Conservation (phyloP, 2,329 filamentous ascomycete species). For the Elsinoe batatas region DNA sequence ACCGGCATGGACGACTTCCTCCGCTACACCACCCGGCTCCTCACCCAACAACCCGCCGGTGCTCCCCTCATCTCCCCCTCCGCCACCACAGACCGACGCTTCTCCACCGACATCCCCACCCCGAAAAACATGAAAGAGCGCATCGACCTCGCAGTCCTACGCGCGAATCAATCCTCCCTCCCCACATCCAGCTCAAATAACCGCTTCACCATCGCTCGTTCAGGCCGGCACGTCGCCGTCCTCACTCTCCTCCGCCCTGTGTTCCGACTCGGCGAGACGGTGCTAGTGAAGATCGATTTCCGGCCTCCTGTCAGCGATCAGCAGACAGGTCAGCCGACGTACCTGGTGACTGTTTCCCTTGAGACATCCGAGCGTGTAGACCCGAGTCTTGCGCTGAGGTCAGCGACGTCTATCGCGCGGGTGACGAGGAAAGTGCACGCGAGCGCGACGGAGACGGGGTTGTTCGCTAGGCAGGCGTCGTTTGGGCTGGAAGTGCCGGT, state of each 20-base stretch:
- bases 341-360: constrained; percentile 72
- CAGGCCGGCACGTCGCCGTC: constrained; percentile 82
- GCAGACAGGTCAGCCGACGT: constrained; percentile 51
- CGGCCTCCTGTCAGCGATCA: constrained; percentile 29
- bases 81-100: constrained; percentile 34
- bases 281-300: constrained; percentile 80
- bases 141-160: constrained; percentile 82
- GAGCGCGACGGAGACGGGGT: constrained; percentile 66
- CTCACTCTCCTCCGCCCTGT: constrained; percentile 81
- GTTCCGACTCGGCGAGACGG: constrained; percentile 78
- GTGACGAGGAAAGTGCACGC: constrained; percentile 77
- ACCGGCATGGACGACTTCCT: constrained; percentile 55
- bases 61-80: constrained; percentile 64
- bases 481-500: constrained; percentile 79
- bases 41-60: constrained; percentile 47
- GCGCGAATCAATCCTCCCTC: constrained; percentile 54
- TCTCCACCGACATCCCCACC: constrained; percentile 37
- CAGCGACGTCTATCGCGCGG: constrained; percentile 73
- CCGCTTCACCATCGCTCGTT: constrained; percentile 87
- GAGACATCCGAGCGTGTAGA: constrained; percentile 83
- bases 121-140: constrained; percentile 62
- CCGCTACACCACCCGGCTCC: constrained; percentile 64
- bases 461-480: constrained; percentile 68
- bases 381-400: constrained; percentile 68
- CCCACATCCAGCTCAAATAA: constrained; percentile 55